These are phyloP conservation scores for Powellomyces hirtus DNA, from an alignment of 192 early-diverging fungal genomes.

Conservation along the genomic window DNA sequence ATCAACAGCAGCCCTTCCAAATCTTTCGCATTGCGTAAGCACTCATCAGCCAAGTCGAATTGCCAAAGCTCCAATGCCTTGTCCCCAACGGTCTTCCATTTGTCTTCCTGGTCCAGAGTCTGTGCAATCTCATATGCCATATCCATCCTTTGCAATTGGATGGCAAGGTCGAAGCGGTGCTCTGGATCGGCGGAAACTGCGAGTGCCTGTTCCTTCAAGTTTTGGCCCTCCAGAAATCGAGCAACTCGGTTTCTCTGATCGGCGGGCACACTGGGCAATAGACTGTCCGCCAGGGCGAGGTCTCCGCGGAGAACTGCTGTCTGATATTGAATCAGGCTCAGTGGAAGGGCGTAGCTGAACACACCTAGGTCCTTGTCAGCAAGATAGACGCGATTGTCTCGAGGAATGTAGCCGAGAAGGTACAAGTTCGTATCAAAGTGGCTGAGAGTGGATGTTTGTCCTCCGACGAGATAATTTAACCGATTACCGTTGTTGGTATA, in stretches of 20 bases:
- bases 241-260: conserved; percentile 92
- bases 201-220: conserved; percentile 86
- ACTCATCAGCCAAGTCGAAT: conserved; percentile 87
- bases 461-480: conserved; percentile 95
- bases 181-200: conserved; percentile 94
- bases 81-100: conserved; percentile 94
- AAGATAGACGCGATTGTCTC: conserved; percentile 92
- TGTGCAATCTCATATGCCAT: conserved; percentile 85
- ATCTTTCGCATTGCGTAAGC: conserved; percentile 84
- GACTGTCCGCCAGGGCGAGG: conserved; percentile 69
- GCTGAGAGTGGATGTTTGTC: conserved; percentile 87
- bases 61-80: conserved; percentile 83
- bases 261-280: conserved; percentile 82
- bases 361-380: conserved; percentile 92
- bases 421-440: conserved; percentile 94
- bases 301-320: conserved; percentile 95
- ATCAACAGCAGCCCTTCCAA: conserved; percentile 85
- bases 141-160: conserved; percentile 80
- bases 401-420: conserved; percentile 89
- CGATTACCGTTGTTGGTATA: conserved; percentile 90
- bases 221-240: conserved; percentile 90
- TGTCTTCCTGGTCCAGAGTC: conserved; percentile 77
- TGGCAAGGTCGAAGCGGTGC: conserved; percentile 93
- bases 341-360: conserved; percentile 84
- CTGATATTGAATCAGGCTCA: conserved; percentile 97